Evolutionary conservation across 306 rosid genomes (phyloP), one percentile per base, ranked within the genome.

Genomic region (Corylus americana): DNA sequence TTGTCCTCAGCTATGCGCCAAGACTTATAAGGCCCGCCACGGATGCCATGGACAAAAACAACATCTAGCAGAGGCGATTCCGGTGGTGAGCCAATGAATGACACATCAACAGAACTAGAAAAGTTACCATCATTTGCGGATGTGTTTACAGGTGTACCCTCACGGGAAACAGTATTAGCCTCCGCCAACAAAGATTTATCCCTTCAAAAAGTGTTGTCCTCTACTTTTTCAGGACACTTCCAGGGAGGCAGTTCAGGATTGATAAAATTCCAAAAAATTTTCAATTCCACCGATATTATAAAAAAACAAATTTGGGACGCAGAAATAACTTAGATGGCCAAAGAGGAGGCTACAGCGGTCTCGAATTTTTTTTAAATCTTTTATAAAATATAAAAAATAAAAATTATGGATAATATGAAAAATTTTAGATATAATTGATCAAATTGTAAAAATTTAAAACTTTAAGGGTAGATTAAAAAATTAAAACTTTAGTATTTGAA

Each of bases 1-100:
- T 93, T 95, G 81, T 89, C 94, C 77, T 95, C 98, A 18, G 98
- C 80, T 73, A 95, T 93, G 74, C 98, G 98, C 98, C 98, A 95
- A 48, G 94, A 85, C 85, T 89, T 95, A 80, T 71, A 95, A 69
- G 98, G 96, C 55, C 98, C 98, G 6, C 98, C 98, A 48, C 97
- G 97, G 57, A 95, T 89, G 61, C 98, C 98, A 85, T 92, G 98
- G 70, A 95, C 84, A 80, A 95, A 95, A 83, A 95, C 91, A 76
- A 95, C 89, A 79, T 95, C 98, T 49, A 95, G 71, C 39, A 80
- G 80, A 76, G 97, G 93, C 74, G 31, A 70, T 63, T 88, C 84
- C 42, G 73, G 59, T 82, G 62, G 82, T 61, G 62, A 83, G 53
- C 62, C 74, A 8, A 59, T 74, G 27, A 79, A 74, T 77, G 88